A percentile compares a stretch with the other conserved stretches of the same genome.
phyloP scores from a whole-genome alignment of 148 eudicot genomes.

The Chenopodium berlandieri region DNA sequence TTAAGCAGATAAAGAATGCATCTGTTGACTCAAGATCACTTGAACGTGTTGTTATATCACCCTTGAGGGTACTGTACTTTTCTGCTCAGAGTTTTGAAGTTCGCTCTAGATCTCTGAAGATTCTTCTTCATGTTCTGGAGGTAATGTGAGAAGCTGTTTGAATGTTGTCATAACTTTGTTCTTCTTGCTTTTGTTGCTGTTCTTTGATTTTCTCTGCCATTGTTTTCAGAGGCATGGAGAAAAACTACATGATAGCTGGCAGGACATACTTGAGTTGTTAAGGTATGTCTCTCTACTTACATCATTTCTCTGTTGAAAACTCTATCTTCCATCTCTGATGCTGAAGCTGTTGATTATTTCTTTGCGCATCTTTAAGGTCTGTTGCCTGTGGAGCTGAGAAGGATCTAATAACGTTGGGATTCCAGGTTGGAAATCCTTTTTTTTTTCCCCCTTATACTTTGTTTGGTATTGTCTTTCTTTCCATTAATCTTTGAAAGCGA shows the following conservation, averaged over 20 bases:
- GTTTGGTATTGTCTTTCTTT: background rate
- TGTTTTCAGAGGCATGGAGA: constrained; percentile 82
- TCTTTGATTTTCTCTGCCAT: constrained; percentile 18
- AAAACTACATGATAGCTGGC: constrained; percentile 87
- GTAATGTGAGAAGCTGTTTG: constrained; percentile 36
- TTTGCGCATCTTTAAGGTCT: constrained; percentile 46
- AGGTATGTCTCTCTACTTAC: constrained; percentile 41
- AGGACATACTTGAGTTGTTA: constrained; percentile 84
- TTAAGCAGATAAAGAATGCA: constrained; percentile 39
- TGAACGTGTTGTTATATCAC: constrained; percentile 85
- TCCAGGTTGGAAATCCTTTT: constrained; percentile 60
- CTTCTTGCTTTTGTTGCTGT: constrained; percentile 6
- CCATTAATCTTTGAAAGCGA: background rate
- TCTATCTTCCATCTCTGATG: constrained; percentile 16
- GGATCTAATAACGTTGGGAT: constrained; percentile 88
- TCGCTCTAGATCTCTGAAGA: constrained; percentile 80
- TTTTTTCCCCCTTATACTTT: background rate
- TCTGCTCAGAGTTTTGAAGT: constrained; percentile 70
- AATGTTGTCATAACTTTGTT: constrained; percentile 5
- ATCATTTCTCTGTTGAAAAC: constrained; percentile 7
- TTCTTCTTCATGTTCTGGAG: constrained; percentile 96
- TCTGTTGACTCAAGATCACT: constrained; percentile 56
- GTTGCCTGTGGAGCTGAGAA: constrained; percentile 89
- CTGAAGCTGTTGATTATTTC: constrained; percentile 9
- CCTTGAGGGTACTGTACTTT: constrained; percentile 70